Percentiles rank a stretch among this genome's conserved stretches.
Conservation (phyloP, 75 land plant genomes). For the Cupressus sempervirens region DNA sequence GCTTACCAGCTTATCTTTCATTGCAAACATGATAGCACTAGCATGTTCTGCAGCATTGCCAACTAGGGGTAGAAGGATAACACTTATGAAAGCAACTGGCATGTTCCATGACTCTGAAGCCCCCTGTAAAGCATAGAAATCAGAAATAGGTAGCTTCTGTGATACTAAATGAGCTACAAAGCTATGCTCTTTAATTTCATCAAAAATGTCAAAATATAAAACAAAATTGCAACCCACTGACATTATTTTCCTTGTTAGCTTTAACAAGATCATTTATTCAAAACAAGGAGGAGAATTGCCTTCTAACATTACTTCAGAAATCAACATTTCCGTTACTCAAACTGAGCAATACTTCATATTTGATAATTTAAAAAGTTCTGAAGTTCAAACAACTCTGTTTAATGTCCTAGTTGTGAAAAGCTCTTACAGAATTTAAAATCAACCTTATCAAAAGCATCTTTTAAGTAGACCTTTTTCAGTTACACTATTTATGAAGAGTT, state of each 20-base stretch:
- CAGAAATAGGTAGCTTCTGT: neutral
- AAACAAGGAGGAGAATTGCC: neutral
- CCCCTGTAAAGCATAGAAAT: slow-evolving; percentile 29
- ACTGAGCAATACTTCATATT: neutral
- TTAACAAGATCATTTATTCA: neutral
- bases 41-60: slow-evolving; percentile 84
- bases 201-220: neutral
- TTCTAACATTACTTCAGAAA: neutral
- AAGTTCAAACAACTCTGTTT: neutral
- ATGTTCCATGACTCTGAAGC: slow-evolving; percentile 49
- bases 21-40: slow-evolving; percentile 61
- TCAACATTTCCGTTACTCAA: neutral
- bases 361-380: neutral
- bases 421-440: neutral
- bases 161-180: neutral
- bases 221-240: neutral
- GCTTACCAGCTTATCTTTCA: slow-evolving; percentile 68
- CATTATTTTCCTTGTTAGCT: neutral
- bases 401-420: neutral
- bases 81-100: slow-evolving; percentile 58
- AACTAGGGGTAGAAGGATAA: slow-evolving; percentile 64
- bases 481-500: neutral
- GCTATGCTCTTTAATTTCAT: neutral
- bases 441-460: neutral
- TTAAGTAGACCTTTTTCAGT: neutral